Percentiles rank a stretch among this genome's conserved stretches.
These are phyloP conservation scores for Calonectria crousiana DNA, from an alignment of 2,329 filamentous ascomycete genomes.

Conservation along the genomic window DNA sequence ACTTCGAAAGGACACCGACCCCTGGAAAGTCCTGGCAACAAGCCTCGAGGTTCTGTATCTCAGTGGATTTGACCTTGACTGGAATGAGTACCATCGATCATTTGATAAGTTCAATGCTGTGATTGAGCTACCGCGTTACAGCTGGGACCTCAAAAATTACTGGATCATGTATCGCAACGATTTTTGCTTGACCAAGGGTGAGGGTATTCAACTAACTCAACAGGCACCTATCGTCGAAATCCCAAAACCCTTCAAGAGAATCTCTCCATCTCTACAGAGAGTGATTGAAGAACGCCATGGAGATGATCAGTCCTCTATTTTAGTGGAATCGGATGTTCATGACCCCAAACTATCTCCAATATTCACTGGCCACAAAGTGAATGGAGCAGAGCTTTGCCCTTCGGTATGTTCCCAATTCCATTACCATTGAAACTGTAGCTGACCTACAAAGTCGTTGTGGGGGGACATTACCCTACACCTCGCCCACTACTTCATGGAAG, in stretches of 20 bases:
- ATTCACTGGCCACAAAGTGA: constrained; percentile 36
- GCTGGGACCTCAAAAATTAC: constrained; percentile 80
- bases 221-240: neutral
- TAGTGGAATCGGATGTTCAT: constrained; percentile 35
- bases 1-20: constrained; percentile 72
- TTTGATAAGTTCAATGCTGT: constrained; percentile 59
- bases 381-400: constrained; percentile 36
- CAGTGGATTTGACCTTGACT: constrained; percentile 73
- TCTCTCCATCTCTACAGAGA: constrained; percentile 37
- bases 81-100: constrained; percentile 74
- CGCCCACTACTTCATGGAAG: constrained; percentile 31
- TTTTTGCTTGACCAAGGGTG: constrained; percentile 77
- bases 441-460: constrained; percentile 30
- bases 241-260: constrained; percentile 19
- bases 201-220: constrained; percentile 28
- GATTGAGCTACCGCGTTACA: constrained; percentile 75
- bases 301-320: constrained; percentile 16
- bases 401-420: constrained; percentile 47
- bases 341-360: constrained; percentile 25
- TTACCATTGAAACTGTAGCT: neutral
- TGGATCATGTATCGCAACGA: constrained; percentile 75
- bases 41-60: constrained; percentile 70
- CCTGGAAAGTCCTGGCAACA: constrained; percentile 73
- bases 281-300: constrained; percentile 33
- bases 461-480: constrained; percentile 32